Evolutionary conservation across 352 stramenopile genomes (phyloP), one percentile per base, ranked within the genome.

Genomic region (Globisporangium cylindrosporum): DNA sequence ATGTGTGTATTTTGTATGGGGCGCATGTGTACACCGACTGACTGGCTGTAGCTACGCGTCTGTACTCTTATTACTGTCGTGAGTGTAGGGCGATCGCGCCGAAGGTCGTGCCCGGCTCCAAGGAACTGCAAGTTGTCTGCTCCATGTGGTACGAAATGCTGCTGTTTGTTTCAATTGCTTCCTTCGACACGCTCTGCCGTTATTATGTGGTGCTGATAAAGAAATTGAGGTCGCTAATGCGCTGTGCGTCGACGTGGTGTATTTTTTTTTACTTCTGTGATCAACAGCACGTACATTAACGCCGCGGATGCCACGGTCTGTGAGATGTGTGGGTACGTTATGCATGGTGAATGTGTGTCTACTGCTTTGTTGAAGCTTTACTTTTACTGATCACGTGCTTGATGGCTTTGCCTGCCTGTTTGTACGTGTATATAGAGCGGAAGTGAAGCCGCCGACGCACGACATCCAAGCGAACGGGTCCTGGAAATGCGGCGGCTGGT

Each of bases 401-500:
- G 65, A 49, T 49, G 43, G 22, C 60, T 43, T 27, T 0, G 61
- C 1, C 56, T 68, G 36, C 18, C 41, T 64, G 66, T 32, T 15
- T 29, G 12, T 56, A 48, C 8, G 43, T 51, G 20, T 12, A 9
- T 59, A 6, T 32, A 93, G 81, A 54, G 75, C 75, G 27, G 75
- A 84, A 56, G 77, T 91, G 62, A 89, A 79, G 66, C 79, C 84
- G n/a, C 82, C 80, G 5, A 82, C 80, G 1, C 85, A 94, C 43
- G 82, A 92, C 53, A 78, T 93, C 6, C 77, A 90, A 56, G 76
- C 71, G 1, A 84, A 92, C 46, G 85, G 87, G 12, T 78, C 76
- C 51, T 95, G 87, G 87, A 82, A 82, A 60, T 95, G 87, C 59
- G 85, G 87, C 34, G 71, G 66, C 57, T 94, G 87, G 86, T 94